Evolutionary conservation across 2,329 filamentous ascomycete species (phyloP).

Genomic region (Chaetomiaceae sp.): DNA sequence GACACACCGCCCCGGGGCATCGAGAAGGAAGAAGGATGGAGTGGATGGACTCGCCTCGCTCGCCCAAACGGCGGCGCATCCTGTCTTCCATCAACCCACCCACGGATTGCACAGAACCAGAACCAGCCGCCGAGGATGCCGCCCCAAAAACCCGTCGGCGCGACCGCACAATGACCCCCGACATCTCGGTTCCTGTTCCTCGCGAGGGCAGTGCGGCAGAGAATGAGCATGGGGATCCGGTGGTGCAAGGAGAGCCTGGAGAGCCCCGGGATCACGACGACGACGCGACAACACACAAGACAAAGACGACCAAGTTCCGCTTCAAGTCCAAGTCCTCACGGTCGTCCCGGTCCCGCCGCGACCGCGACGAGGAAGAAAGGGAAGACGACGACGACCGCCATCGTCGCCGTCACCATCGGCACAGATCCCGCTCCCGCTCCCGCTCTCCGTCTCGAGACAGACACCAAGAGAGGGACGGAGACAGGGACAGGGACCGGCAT

Average conservation of each 20-base stretch:
- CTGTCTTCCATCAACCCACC: conserved; percentile 38
- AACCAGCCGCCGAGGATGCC: not conserved
- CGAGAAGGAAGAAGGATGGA: not conserved
- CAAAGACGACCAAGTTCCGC: conserved; percentile 35
- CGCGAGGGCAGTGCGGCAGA: no score
- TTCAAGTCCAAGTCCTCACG: conserved; percentile 37
- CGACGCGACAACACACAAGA: not conserved
- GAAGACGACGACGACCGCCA: conserved; percentile 25
- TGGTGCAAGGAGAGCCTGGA: not conserved
- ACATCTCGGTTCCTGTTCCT: not conserved
- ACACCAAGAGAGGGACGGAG: conserved; percentile 1
- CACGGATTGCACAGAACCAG: no score
- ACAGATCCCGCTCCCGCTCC: not conserved
- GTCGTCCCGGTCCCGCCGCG: conserved; percentile 26
- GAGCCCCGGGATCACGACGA: not conserved
- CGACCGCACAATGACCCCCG: conserved; percentile 1
- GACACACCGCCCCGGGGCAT: not conserved
- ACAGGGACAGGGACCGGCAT: not conserved
- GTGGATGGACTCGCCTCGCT: conserved; percentile 18
- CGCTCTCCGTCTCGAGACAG: not conserved
- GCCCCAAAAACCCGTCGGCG: not conserved
- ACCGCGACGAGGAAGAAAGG: conserved; percentile 24
- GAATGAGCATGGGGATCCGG: not conserved
- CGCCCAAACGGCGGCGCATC: conserved; percentile 42
- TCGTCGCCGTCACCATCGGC: conserved; percentile 24